Evolutionary conservation across 2,329 filamentous ascomycete genomes (phyloP).

Genomic region (Phialocephala sp.): DNA sequence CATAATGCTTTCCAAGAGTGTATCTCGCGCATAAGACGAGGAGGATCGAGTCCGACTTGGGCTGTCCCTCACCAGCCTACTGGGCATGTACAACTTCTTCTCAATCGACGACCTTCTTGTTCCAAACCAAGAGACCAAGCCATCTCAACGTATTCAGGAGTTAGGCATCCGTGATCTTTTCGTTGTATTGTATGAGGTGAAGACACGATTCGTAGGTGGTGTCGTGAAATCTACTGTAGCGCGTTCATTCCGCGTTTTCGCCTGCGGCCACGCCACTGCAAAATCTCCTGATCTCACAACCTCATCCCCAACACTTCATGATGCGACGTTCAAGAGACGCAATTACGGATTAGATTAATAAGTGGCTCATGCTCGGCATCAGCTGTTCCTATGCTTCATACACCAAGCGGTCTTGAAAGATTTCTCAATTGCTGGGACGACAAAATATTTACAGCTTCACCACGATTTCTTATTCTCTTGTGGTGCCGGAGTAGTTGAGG

Average conservation of each 20-base stretch:
- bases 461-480: background rate
- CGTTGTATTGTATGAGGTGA: background rate
- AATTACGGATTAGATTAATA: background rate
- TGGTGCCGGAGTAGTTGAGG: background rate
- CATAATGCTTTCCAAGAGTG: too few species aligned
- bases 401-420: background rate
- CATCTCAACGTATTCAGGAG: background rate
- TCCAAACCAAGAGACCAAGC: too few species aligned
- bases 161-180: background rate
- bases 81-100: too few species aligned
- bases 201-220: background rate
- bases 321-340: background rate
- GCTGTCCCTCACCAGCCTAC: too few species aligned
- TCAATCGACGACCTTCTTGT: too few species aligned
- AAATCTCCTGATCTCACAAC: slow-evolving; percentile 7
- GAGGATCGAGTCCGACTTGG: too few species aligned
- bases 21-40: too few species aligned
- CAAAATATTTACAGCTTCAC: background rate
- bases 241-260: background rate
- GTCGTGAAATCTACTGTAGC: background rate
- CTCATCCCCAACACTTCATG: slow-evolving; percentile 7
- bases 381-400: background rate
- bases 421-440: background rate
- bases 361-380: background rate
- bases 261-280: background rate